Percentiles rank a stretch among this genome's conserved stretches.
Evolutionary conservation across 1,284 basidiomycete species (phyloP).

Genomic region (Porodaedalea pini): DNA sequence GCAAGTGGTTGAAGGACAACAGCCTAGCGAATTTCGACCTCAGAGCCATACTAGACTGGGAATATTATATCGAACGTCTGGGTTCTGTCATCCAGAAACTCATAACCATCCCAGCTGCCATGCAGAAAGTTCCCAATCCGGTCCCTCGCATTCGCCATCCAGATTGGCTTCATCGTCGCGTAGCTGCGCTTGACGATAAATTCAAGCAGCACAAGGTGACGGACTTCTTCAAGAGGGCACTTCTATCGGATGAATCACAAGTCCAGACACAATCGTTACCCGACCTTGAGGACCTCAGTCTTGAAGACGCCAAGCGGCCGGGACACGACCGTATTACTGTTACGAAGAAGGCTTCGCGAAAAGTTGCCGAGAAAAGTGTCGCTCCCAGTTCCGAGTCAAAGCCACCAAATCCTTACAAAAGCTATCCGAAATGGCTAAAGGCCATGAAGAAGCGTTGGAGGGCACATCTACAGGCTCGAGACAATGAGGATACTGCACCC

Average conservation of each 20-base stretch:
- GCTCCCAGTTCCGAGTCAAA: slow-evolving; percentile 28
- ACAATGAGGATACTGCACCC: slow-evolving; percentile 36
- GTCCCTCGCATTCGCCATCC: slow-evolving; percentile 96
- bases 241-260: slow-evolving; percentile 29
- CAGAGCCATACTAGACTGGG: slow-evolving; percentile 95
- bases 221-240: slow-evolving; percentile 79
- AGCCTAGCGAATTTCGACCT: slow-evolving; percentile 87
- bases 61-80: slow-evolving; percentile 96
- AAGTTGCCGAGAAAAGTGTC: slow-evolving; percentile 35
- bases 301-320: slow-evolving; percentile 26
- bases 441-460: slow-evolving; percentile 84
- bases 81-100: slow-evolving; percentile 99
- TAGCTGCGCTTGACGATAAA: slow-evolving; percentile 89
- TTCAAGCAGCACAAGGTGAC: slow-evolving; percentile 98
- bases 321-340: slow-evolving; percentile 49
- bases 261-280: slow-evolving; percentile 32
- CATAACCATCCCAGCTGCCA: slow-evolving; percentile 98
- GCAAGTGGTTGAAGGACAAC: slow-evolving; percentile 96
- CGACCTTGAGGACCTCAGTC: slow-evolving; percentile 71
- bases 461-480: slow-evolving; percentile 48
- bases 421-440: slow-evolving; percentile 81
- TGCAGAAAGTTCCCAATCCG: slow-evolving; percentile 96
- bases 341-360: slow-evolving; percentile 39
- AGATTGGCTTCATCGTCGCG: slow-evolving; percentile 93
- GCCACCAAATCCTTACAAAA: slow-evolving; percentile 56